Conservation (phyloP, 768 basidiomycete species). For the Panellus pusillus region DNA sequence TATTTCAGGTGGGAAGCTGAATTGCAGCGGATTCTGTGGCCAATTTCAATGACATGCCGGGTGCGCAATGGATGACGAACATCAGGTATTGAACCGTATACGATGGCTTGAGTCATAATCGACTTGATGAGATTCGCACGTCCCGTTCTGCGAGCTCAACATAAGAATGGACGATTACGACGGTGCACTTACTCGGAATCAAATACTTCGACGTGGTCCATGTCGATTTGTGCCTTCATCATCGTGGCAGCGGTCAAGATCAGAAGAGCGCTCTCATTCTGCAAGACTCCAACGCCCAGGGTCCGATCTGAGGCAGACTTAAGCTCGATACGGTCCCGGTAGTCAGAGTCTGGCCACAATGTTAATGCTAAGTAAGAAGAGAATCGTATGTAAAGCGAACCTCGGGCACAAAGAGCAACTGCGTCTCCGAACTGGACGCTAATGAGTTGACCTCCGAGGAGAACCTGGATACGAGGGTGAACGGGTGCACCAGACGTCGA, state of each 20-base stretch:
- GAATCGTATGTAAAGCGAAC: slow-evolving; percentile 33
- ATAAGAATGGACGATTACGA: slow-evolving; percentile 1
- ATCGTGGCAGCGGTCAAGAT: slow-evolving; percentile 68
- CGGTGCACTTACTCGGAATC: slow-evolving; percentile 57
- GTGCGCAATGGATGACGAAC: slow-evolving; percentile 32
- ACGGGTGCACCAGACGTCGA: slow-evolving; percentile 67
- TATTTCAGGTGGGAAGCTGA: slow-evolving; percentile 78
- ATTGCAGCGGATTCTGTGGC: slow-evolving; percentile 70
- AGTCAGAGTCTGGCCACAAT: slow-evolving; percentile 56
- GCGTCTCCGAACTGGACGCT: slow-evolving; percentile 77
- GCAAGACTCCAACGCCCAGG: slow-evolving; percentile 64
- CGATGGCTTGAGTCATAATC: slow-evolving; percentile 80
- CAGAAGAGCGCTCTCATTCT: slow-evolving; percentile 48
- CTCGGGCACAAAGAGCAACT: slow-evolving; percentile 67
- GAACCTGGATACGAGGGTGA: slow-evolving; percentile 65
- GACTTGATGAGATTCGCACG: slow-evolving; percentile 70
- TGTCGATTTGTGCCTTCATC: slow-evolving; percentile 64
- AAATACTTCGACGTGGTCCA: slow-evolving; percentile 61
- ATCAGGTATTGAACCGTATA: slow-evolving; percentile 70
- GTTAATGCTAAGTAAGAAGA: neutral
- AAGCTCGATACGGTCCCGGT: slow-evolving; percentile 69
- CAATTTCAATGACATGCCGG: neutral
- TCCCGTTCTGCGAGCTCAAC: slow-evolving; percentile 46
- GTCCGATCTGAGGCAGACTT: slow-evolving; percentile 68
- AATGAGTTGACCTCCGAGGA: slow-evolving; percentile 58